Percentiles rank a stretch among this genome's conserved stretches.
Evolutionary conservation across 1,284 basidiomycete species (phyloP).

Genomic region (Erythrobasidium hasegawianum): DNA sequence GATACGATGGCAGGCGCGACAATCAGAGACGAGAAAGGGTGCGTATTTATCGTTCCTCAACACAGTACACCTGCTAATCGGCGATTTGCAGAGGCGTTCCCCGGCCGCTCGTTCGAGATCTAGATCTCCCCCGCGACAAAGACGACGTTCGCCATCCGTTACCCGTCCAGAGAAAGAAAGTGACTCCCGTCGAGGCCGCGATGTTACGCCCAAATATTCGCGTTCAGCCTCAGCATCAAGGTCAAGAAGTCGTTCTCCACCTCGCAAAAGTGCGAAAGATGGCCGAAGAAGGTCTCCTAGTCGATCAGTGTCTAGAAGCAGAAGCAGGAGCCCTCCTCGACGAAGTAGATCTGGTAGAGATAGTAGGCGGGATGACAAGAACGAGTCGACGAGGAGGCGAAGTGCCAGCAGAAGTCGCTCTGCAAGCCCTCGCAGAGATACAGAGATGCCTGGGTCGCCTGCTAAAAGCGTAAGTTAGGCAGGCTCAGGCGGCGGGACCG

Average conservation of each 20-base stretch:
- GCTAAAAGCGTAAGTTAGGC: no score
- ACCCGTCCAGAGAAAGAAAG: neutral
- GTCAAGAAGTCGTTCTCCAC: neutral
- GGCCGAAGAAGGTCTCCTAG: neutral
- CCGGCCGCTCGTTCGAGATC: neutral
- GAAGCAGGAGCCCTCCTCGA: neutral
- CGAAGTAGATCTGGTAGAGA: neutral
- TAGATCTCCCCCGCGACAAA: neutral
- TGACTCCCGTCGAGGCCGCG: neutral
- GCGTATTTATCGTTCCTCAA: conserved; percentile 3
- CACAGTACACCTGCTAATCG: neutral
- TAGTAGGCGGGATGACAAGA: neutral
- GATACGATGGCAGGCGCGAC: conserved; percentile 1
- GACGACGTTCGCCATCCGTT: conserved; percentile 2
- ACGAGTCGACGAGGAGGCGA: neutral
- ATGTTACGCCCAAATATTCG: conserved; percentile 2
- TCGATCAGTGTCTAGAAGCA: neutral
- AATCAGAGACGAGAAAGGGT: conserved; percentile 5
- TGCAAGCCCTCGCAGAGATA: neutral
- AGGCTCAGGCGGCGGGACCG: no score
- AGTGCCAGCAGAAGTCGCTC: neutral
- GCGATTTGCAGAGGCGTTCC: neutral
- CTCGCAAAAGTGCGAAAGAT: neutral
- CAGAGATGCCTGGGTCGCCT: neutral
- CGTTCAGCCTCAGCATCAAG: neutral